Evolutionary conservation across 257 asterid genomes (phyloP), one percentile per base, ranked within the genome.

Genomic region (Scutellaria barbata): DNA sequence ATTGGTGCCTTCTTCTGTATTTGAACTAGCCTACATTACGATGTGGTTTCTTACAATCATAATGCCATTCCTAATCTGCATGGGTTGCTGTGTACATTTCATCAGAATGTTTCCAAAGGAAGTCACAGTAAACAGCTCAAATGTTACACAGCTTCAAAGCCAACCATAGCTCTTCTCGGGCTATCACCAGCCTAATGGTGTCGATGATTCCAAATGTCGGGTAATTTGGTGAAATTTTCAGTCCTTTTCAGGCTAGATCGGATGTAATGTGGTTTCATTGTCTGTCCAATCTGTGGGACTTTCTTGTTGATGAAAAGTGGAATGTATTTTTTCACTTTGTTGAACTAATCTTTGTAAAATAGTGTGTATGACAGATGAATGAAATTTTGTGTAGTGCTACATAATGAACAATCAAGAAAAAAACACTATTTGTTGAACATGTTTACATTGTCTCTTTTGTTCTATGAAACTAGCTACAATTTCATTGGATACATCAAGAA

Each of bases 31-130:
- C 53, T 14, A 1, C 48, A 0, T 12, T 0, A 42, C 42, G 61
- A 41, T 74, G 1, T 22, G 53, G 6, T 16, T 9, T 3, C 16
- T 48, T 6, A 11, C 56, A 11, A 6, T 79, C 37, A 35, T 74
- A 56, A 7, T 74, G 63, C 76, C 79, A 5, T 12, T 33, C 3
- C 7, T 74, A 4, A 63, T 79, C 79, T 79, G 79, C 79, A 22
- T 70, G 17, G 79, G 65, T 35, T 79, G 82, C 74, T 79, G 79
- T 17, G 30, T 17, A 10, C 66, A 40, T 79, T 57, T 69, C 54
- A 11, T 41, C 55, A 18, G 7, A 25, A 12, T 68, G 74, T 33
- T 63, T 3, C 54, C 74, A 33, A 56, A 66, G 69, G 54, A 64
- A 68, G 72, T 8, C 57, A 48, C 7, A 11, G 53, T 0, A 17